Evolutionary conservation across 208 protist species (phyloP), one percentile per base, ranked within the genome.

Genomic region (Porcisia deanei): DNA sequence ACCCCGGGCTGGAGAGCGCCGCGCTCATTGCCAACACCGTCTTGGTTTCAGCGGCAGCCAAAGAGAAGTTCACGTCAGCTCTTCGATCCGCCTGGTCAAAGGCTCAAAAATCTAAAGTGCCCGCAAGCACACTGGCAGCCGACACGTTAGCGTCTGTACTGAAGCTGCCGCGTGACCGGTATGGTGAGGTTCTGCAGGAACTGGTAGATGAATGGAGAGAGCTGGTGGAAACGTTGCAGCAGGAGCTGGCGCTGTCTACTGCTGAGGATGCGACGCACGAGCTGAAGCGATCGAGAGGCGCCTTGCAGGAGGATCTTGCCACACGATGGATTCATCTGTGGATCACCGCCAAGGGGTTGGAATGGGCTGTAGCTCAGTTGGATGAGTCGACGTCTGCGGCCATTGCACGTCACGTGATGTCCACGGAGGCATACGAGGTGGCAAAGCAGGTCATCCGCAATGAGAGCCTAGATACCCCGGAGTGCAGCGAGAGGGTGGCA

Each of bases 381-480:
- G 87, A 91, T 59, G 88, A 84, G 53, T 49, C 68, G 41, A 80
- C 84, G 39, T 71, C 71, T 34, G 39, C 79, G 1, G 75, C 82
- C 14, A 37, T 92, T 6, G 83, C 70, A 68, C 83, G 86, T 10
- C 82, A 88, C 71, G 65, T 88, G 0, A 87, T 91, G 71, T 54
- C 76, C 30, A 84, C 79, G 25, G 71, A 77, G 45, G 91, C 79
- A 0, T 82, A 81, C 57, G 71, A 80, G 53, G 49, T 95, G 25
- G 73, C 77, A 14, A 72, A 77, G 43, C 77, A 87, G 47, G 79
- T 93, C 54, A 57, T 95, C 10, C 73, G 80, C 64, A 93, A 93
- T 71, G 91, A 95, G 60, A 87, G 87, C 63, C 80, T 93, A 22
- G 87, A 93, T 80, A 65, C 49, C 2, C 71, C 82, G 57, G 77